Percentiles rank a stretch among this genome's conserved stretches.
These are phyloP conservation scores for Amaranthus palmeri DNA, from an alignment of 148 eudicot genomes.

Conservation along the genomic window DNA sequence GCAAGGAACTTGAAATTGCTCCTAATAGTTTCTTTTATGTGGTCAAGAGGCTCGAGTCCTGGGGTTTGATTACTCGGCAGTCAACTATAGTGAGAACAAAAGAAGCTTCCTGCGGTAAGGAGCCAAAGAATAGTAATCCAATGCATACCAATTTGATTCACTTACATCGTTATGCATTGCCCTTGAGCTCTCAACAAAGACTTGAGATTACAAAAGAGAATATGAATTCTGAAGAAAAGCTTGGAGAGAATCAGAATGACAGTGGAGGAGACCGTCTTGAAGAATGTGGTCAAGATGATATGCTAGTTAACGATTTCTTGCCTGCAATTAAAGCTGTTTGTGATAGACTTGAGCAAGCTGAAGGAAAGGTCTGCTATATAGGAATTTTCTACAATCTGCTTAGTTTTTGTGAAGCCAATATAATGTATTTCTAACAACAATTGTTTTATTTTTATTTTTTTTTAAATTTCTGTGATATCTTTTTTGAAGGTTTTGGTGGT, in stretches of 20 bases:
- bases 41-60: slow-evolving; percentile 67
- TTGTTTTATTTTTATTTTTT: background rate
- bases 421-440: slow-evolving; percentile 8
- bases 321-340: slow-evolving; percentile 80
- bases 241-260: slow-evolving; percentile 28
- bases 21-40: slow-evolving; percentile 68
- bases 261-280: slow-evolving; percentile 33
- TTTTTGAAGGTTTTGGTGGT: slow-evolving; percentile 74
- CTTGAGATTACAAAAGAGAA: slow-evolving; percentile 73
- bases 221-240: slow-evolving; percentile 37
- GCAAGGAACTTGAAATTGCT: slow-evolving; percentile 60
- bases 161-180: slow-evolving; percentile 79
- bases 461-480: slow-evolving; percentile 3
- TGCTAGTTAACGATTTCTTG: slow-evolving; percentile 69
- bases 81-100: slow-evolving; percentile 71
- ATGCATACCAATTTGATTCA: slow-evolving; percentile 76
- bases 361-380: slow-evolving; percentile 59
- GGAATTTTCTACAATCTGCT: background rate
- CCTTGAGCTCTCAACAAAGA: slow-evolving; percentile 80
- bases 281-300: slow-evolving; percentile 52
- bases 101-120: slow-evolving; percentile 42
- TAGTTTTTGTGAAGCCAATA: slow-evolving; percentile 8
- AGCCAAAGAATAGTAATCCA: slow-evolving; percentile 41
- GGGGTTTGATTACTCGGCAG: slow-evolving; percentile 82
- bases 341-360: slow-evolving; percentile 81